These are phyloP conservation scores for Rhodotorula sp. DNA, from an alignment of 1,284 basidiomycete species.

Conservation along the genomic window DNA sequence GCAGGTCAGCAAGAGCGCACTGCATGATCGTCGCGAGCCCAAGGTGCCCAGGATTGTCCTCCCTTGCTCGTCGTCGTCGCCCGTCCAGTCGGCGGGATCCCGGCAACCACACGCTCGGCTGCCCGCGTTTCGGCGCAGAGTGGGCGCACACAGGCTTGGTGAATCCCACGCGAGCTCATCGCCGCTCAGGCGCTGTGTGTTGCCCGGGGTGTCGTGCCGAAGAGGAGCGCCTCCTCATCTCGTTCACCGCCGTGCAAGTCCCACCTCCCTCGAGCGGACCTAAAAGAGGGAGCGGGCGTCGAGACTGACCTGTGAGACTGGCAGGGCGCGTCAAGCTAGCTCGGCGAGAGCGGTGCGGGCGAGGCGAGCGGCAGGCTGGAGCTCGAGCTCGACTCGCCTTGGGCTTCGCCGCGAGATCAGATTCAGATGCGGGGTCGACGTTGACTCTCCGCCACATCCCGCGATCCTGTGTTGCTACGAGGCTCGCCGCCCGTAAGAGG, in stretches of 20 bases:
- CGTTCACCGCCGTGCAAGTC: not conserved
- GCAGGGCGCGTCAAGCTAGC: not conserved
- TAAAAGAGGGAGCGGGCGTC: not conserved
- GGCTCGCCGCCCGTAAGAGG: too few species aligned
- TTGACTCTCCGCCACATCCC: not conserved
- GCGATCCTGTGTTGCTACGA: too few species aligned
- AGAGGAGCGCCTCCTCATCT: not conserved
- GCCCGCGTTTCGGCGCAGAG: too few species aligned
- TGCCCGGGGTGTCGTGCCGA: not conserved
- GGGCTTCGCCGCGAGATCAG: too few species aligned
- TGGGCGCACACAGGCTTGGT: too few species aligned
- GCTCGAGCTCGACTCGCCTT: not conserved
- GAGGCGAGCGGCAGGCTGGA: not conserved
- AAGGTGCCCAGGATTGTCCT: not conserved
- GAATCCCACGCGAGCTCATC: too few species aligned
- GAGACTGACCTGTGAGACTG: not conserved
- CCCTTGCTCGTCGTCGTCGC: too few species aligned
- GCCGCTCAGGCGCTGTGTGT: not conserved
- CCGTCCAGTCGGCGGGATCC: too few species aligned
- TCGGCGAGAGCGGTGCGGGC: not conserved
- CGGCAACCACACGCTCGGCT: too few species aligned
- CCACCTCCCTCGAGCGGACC: too few species aligned
- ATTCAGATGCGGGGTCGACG: not conserved
- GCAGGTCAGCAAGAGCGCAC: not conserved
- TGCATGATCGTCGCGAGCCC: too few species aligned